These are phyloP conservation scores for Xylariaceae sp. DNA, from an alignment of 2,329 filamentous ascomycete species.

Conservation along the genomic window DNA sequence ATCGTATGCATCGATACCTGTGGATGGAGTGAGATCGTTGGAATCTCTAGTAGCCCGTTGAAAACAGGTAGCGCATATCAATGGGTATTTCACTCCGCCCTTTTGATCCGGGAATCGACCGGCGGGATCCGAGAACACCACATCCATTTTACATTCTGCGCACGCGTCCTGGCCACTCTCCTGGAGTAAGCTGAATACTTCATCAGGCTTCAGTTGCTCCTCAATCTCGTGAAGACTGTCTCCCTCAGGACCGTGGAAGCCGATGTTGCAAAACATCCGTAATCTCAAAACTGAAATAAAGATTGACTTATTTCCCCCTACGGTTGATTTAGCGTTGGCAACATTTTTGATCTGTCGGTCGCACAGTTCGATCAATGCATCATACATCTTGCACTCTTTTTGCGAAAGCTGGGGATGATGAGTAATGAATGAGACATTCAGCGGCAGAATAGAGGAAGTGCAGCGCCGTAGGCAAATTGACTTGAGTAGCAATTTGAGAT, in stretches of 20 bases:
- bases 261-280: conserved; percentile 27
- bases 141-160: conserved; percentile 4
- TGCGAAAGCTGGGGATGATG: conserved; percentile 8
- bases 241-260: neutral
- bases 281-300: conserved; percentile 20
- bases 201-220: conserved; percentile 11
- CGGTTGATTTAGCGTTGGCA: conserved; percentile 2
- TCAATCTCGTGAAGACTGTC: conserved; percentile 3
- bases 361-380: conserved; percentile 8
- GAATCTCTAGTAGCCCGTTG: neutral
- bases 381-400: conserved; percentile 9
- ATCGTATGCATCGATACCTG: neutral
- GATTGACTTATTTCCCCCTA: conserved; percentile 7
- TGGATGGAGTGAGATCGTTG: neutral
- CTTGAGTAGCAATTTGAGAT: conserved; percentile 16
- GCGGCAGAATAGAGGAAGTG: conserved; percentile 10
- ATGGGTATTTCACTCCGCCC: neutral
- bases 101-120: neutral
- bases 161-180: conserved; percentile 11
- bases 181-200: conserved; percentile 10
- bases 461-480: conserved; percentile 20
- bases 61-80: conserved; percentile 3
- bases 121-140: neutral
- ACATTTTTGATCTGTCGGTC: conserved; percentile 11
- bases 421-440: conserved; percentile 12